Conservation (phyloP, 495 filamentous ascomycete genomes). For the Polyplosphaeria fusca region DNA sequence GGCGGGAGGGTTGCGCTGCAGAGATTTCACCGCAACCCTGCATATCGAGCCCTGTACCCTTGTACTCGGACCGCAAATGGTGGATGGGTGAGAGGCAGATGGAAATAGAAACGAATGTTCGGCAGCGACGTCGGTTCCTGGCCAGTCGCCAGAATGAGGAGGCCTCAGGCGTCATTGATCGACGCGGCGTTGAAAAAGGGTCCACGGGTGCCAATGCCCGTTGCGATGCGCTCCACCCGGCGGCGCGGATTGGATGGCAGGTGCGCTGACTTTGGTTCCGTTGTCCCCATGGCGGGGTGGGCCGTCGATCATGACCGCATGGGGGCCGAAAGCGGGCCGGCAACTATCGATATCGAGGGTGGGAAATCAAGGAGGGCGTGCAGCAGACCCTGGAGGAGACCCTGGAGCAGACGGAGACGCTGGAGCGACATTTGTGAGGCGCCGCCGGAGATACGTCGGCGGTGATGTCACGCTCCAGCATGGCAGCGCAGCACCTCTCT, state of each 20-base stretch:
- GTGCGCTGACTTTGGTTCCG: not conserved
- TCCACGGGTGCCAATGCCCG: not conserved
- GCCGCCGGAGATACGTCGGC: not conserved
- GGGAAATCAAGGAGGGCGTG: slow-evolving; percentile 11
- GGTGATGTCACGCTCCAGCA: not conserved
- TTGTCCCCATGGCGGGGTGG: slow-evolving; percentile 10
- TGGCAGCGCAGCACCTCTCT: not conserved
- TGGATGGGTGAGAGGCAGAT: not conserved
- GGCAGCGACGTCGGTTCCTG: not conserved
- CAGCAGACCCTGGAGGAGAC: not conserved
- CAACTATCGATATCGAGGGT: slow-evolving; percentile 2
- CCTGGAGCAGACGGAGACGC: slow-evolving; percentile 10
- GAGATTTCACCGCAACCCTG: slow-evolving; percentile 12
- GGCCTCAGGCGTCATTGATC: slow-evolving; percentile 28
- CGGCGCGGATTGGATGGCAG: slow-evolving; percentile 14
- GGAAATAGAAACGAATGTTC: not conserved
- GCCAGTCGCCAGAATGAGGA: not conserved
- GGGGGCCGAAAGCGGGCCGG: not conserved
- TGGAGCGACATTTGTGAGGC: not conserved
- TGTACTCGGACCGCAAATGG: not conserved
- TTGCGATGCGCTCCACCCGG: not conserved
- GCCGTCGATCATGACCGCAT: slow-evolving; percentile 16
- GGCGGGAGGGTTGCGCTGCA: slow-evolving; percentile 18
- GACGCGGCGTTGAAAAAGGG: not conserved
- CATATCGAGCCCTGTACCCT: slow-evolving; percentile 5